Percentiles rank a stretch among this genome's conserved stretches.
phyloP scores from a whole-genome alignment of 192 early-diverging fungal species.

The Phycomyces blakesleeanus region DNA sequence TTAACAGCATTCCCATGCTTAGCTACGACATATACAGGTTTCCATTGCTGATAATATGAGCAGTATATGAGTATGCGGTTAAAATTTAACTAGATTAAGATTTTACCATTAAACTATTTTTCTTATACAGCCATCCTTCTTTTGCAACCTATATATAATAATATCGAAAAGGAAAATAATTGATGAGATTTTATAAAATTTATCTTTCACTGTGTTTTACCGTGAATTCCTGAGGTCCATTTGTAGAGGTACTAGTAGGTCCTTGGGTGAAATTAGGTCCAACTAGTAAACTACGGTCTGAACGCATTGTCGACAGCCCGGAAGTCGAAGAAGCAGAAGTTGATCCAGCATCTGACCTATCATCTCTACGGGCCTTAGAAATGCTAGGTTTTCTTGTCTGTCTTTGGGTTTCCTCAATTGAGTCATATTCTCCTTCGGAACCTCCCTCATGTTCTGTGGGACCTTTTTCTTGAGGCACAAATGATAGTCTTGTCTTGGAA shows the following conservation, averaged over 20 bases:
- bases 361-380: background rate
- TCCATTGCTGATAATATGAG: conserved; percentile 37
- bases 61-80: background rate
- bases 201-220: background rate
- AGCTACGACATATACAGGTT: conserved; percentile 46
- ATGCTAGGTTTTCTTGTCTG: background rate
- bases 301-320: background rate
- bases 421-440: background rate
- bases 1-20: conserved; percentile 44
- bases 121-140: conserved; percentile 50
- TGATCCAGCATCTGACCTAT: no score
- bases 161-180: no score
- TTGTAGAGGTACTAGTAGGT: background rate
- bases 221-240: conserved; percentile 23
- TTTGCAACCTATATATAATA: conserved; percentile 39
- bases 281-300: background rate
- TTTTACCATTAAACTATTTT: conserved; percentile 44
- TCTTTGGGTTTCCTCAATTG: background rate
- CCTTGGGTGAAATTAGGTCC: background rate
- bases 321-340: background rate
- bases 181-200: background rate
- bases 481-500: background rate
- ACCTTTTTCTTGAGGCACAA: background rate
- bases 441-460: background rate
- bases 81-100: background rate